Conservation (phyloP, 2,329 filamentous ascomycete genomes). For the Cadophora malorum region DNA sequence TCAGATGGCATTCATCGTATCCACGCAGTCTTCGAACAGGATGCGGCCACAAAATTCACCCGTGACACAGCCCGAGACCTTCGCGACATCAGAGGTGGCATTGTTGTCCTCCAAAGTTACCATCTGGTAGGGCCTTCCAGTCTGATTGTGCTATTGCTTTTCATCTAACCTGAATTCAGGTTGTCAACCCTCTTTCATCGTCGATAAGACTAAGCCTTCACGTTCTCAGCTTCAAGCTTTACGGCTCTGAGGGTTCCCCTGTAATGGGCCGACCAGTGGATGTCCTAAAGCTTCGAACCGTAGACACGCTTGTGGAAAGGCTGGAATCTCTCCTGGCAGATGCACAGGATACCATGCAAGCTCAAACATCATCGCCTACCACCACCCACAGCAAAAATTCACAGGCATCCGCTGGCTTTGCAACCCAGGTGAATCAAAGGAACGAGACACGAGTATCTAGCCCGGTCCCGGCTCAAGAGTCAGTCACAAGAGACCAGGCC, state of each 20-base stretch:
- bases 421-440: conserved; percentile 24
- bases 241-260: conserved; percentile 35
- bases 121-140: neutral
- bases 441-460: neutral
- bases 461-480: neutral
- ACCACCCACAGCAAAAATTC: conserved; percentile 3
- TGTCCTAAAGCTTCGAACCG: conserved; percentile 26
- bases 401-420: conserved; percentile 17
- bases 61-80: neutral
- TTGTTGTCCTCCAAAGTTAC: conserved; percentile 14
- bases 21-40: conserved; percentile 6
- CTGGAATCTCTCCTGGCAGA: neutral
- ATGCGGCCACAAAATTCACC: neutral
- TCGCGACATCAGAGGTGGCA: conserved; percentile 12
- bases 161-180: neutral
- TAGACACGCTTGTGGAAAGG: neutral
- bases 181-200: neutral
- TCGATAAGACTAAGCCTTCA: conserved; percentile 1
- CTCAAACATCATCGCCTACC: neutral
- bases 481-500: neutral
- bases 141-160: neutral
- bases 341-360: neutral
- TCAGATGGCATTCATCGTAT: conserved; percentile 10
- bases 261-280: conserved; percentile 40
- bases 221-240: conserved; percentile 13